Evolutionary conservation across 2,329 filamentous ascomycete species (phyloP).

Genomic region (Aspergillus sclerotialis): DNA sequence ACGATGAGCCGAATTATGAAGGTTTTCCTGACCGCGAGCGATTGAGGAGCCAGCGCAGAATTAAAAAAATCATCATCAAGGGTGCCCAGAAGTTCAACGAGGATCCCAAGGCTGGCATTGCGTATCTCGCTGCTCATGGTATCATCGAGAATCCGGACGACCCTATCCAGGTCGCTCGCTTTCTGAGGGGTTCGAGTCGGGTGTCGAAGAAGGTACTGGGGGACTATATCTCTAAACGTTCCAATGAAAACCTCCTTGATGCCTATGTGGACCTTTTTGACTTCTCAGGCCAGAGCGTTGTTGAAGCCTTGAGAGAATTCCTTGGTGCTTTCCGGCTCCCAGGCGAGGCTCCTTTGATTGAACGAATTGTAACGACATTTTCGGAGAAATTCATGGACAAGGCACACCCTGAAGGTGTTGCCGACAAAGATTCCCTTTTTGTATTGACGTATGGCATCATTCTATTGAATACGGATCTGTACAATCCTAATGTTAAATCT

Average conservation of each 20-base stretch:
- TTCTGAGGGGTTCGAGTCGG: conserved; percentile 78
- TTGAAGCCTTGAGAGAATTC: conserved; percentile 82
- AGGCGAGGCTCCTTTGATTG: conserved; percentile 87
- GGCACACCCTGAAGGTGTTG: conserved; percentile 65
- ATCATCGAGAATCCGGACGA: conserved; percentile 73
- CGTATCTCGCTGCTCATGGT: conserved; percentile 74
- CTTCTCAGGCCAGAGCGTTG: conserved; percentile 76
- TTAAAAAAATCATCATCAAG: conserved; percentile 82
- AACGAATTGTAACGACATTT: conserved; percentile 83
- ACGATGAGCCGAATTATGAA: conserved; percentile 58
- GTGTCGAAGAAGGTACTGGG: conserved; percentile 87
- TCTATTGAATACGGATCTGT: conserved; percentile 94
- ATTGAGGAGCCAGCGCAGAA: conserved; percentile 65
- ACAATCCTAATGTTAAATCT: conserved; percentile 76
- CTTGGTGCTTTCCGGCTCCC: conserved; percentile 89
- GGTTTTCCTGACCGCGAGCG: conserved; percentile 59
- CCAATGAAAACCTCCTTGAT: conserved; percentile 75
- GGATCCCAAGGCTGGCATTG: conserved; percentile 80
- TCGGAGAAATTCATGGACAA: conserved; percentile 73
- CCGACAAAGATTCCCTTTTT: conserved; percentile 80
- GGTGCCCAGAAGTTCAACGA: conserved; percentile 93
- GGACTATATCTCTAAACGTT: conserved; percentile 86
- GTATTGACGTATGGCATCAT: conserved; percentile 94
- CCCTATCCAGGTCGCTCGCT: conserved; percentile 71
- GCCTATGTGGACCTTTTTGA: conserved; percentile 85